Conservation (phyloP, 345 rosid genomes). For the Eucalyptus viminalis region DNA sequence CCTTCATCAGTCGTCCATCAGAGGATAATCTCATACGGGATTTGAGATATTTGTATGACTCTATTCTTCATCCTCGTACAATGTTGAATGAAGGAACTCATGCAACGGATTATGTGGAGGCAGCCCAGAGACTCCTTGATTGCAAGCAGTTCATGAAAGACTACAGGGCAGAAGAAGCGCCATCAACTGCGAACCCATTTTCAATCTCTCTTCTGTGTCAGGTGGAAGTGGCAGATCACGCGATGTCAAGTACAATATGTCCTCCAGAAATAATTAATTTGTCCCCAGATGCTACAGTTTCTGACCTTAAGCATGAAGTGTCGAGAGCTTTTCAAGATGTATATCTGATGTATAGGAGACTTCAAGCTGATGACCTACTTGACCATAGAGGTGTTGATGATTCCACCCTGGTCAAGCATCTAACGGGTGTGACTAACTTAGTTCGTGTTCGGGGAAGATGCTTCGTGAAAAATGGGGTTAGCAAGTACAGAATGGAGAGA, state of each 20-base stretch:
- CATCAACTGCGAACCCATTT: background rate
- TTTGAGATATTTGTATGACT: constrained; percentile 27
- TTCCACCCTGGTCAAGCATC: constrained; percentile 41
- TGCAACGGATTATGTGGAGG: constrained; percentile 3
- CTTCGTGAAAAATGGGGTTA: constrained; percentile 13
- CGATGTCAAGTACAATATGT: constrained; percentile 2
- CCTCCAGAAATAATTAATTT: constrained; percentile 27
- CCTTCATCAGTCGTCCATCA: constrained; percentile 17
- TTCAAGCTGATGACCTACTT: constrained; percentile 47
- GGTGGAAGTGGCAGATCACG: constrained; percentile 27
- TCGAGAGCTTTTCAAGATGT: constrained; percentile 48
- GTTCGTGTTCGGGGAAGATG: constrained; percentile 38
- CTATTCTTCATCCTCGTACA: constrained; percentile 27
- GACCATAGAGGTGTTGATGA: constrained; percentile 48
- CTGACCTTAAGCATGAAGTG: constrained; percentile 44
- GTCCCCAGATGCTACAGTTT: constrained; percentile 25
- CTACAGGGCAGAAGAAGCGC: constrained; percentile 14
- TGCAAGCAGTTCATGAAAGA: constrained; percentile 68
- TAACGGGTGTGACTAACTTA: constrained; percentile 14
- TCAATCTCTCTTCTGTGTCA: constrained; percentile 23
- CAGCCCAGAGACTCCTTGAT: constrained; percentile 52
- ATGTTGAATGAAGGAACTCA: constrained; percentile 17
- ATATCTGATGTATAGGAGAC: constrained; percentile 36
- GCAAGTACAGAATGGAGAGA: constrained; percentile 48
- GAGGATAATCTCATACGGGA: constrained; percentile 33